Percentiles rank a stretch among this genome's conserved stretches.
Evolutionary conservation across 257 asterid genomes (phyloP).

Genomic region (Solanum okadae): DNA sequence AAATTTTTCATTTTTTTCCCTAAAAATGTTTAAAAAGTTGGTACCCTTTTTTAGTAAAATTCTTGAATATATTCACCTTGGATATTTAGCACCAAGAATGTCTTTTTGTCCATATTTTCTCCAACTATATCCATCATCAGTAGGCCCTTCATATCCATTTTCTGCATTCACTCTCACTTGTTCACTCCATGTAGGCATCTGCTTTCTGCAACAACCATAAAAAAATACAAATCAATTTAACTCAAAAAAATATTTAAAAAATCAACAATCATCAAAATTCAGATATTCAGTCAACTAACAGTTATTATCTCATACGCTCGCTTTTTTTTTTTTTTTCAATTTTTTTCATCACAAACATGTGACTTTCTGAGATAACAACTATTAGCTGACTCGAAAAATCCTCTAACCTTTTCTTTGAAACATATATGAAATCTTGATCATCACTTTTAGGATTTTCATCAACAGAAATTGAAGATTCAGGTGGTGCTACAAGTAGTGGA

Average conservation of each 20-base stretch:
- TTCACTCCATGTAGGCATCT: constrained; percentile 66
- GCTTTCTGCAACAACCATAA: constrained; percentile 45
- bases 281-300: not conserved
- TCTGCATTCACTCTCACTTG: constrained; percentile 48
- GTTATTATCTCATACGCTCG: not conserved
- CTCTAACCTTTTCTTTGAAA: constrained; percentile 60
- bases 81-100: constrained; percentile 46
- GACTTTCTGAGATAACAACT: not conserved
- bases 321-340: not conserved
- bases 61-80: constrained; percentile 19
- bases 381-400: not conserved
- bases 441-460: constrained; percentile 51
- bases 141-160: constrained; percentile 70
- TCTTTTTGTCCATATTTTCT: constrained; percentile 70
- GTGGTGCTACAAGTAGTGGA: constrained; percentile 7
- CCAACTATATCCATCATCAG: constrained; percentile 81
- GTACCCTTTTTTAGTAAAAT: not conserved
- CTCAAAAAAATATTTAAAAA: not conserved
- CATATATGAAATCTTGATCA: constrained; percentile 18
- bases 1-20: not conserved
- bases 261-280: too few relatives aligned
- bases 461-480: constrained; percentile 38
- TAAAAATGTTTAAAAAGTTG: not conserved
- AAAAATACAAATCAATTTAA: not conserved
- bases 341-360: not conserved